phyloP scores from a whole-genome alignment of 2,329 filamentous ascomycete species.

The Aotearoamyces nothofagi region DNA sequence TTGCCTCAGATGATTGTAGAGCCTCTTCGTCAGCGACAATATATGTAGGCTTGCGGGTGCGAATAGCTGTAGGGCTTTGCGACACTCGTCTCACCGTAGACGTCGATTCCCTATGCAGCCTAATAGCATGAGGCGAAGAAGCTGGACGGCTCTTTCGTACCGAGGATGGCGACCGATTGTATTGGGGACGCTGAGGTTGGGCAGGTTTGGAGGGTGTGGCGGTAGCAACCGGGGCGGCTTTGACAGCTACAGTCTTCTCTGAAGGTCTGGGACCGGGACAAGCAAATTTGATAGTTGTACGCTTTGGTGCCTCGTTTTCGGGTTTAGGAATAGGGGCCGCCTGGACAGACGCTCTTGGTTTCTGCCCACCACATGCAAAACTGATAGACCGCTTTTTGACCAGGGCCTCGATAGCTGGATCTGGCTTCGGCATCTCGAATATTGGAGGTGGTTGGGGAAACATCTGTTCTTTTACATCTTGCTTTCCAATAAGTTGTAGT shows the following conservation, averaged over 20 bases:
- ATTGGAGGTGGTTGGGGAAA: slow-evolving; percentile 14
- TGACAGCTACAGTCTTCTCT: slow-evolving; percentile 16
- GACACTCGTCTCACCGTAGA: slow-evolving; percentile 20
- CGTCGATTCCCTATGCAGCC: slow-evolving; percentile 12
- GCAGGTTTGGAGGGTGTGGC: slow-evolving; percentile 6
- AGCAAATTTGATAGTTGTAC: slow-evolving; percentile 52
- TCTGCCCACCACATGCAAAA: slow-evolving; percentile 64
- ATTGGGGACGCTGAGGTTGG: slow-evolving; percentile 7
- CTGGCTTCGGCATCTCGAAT: slow-evolving; percentile 23
- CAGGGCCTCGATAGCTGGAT: slow-evolving; percentile 44
- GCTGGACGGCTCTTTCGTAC: slow-evolving; percentile 12
- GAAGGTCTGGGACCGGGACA: slow-evolving; percentile 41
- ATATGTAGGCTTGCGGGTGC: slow-evolving; percentile 21
- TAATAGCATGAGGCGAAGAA: slow-evolving; percentile 2
- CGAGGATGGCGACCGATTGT: slow-evolving; percentile 13
- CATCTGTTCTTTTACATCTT: slow-evolving; percentile 1
- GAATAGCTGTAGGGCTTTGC: slow-evolving; percentile 22
- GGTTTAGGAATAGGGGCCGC: slow-evolving; percentile 20
- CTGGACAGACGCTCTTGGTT: slow-evolving; percentile 25
- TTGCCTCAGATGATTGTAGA: slow-evolving; percentile 28
- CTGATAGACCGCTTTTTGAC: slow-evolving; percentile 82
- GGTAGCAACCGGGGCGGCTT: slow-evolving; percentile 4
- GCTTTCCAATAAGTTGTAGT: slow-evolving; percentile 3
- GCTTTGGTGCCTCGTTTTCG: slow-evolving; percentile 15
- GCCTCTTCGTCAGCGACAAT: slow-evolving; percentile 16